These are phyloP conservation scores for Schwanniomyces sp. DNA, from an alignment of 805 yeast species.

Conservation along the genomic window DNA sequence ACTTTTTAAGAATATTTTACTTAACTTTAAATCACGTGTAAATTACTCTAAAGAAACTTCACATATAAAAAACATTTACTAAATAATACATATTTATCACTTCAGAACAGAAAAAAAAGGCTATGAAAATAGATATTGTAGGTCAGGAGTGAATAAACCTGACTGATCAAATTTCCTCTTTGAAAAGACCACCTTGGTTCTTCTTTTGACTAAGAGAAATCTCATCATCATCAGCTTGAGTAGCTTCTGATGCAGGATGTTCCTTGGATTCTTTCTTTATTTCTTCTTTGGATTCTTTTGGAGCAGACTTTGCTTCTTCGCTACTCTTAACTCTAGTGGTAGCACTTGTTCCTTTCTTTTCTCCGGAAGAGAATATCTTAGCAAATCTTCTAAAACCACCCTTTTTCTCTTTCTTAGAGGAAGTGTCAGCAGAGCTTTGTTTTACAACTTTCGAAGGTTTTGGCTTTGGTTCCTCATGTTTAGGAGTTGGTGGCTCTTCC, in stretches of 20 bases:
- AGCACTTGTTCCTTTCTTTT: background rate
- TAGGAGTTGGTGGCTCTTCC: slow-evolving; percentile 3
- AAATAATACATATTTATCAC: slow-evolving; percentile 1
- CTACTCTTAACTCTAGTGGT: background rate
- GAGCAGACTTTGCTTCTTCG: background rate
- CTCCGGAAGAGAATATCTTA: slow-evolving; percentile 7
- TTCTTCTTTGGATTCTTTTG: slow-evolving; percentile 2
- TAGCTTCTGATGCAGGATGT: slow-evolving; percentile 2
- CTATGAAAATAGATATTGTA: background rate
- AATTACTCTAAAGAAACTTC: background rate
- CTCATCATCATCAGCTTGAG: slow-evolving; percentile 26
- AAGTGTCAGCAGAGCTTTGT: slow-evolving; percentile 4
- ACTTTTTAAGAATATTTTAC: background rate
- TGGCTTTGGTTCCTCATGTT: background rate
- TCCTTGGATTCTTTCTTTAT: slow-evolving; percentile 1
- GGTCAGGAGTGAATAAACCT: background rate
- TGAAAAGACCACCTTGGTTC: slow-evolving; percentile 38
- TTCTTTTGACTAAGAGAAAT: slow-evolving; percentile 24
- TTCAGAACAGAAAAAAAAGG: background rate
- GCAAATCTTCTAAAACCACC: slow-evolving; percentile 21
- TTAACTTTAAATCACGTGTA: background rate
- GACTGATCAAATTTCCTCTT: slow-evolving; percentile 35
- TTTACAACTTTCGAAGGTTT: background rate
- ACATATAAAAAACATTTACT: background rate
- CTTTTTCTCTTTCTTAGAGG: slow-evolving; percentile 7